Conservation (phyloP, 2,329 filamentous ascomycete species). For the Penicillium freii region DNA sequence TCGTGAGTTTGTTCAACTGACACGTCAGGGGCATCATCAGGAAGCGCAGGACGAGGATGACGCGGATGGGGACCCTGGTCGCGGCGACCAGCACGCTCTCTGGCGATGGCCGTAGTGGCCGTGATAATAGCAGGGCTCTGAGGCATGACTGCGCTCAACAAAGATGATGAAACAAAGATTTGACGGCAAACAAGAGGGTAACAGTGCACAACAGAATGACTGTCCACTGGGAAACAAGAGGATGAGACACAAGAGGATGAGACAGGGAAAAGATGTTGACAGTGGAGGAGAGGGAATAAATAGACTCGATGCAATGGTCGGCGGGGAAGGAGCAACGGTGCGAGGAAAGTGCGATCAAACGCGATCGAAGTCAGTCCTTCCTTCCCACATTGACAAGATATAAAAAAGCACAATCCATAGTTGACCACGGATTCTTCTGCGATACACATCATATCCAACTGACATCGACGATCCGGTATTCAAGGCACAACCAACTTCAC, state of each 20-base stretch:
- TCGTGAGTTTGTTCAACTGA: slow-evolving; percentile 12
- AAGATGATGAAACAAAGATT: background rate
- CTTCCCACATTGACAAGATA: background rate
- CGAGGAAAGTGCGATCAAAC: background rate
- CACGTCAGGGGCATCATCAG: slow-evolving; percentile 18
- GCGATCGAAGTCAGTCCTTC: background rate
- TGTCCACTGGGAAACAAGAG: background rate
- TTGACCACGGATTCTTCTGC: background rate
- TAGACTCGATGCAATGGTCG: background rate
- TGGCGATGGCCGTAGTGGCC: slow-evolving; percentile 16
- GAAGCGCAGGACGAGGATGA: background rate
- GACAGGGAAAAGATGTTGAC: background rate
- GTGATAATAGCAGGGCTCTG: background rate
- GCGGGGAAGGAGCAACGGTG: background rate
- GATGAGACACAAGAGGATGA: background rate
- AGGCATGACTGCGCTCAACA: background rate
- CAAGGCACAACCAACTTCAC: background rate
- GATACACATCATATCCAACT: background rate
- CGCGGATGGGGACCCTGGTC: background rate
- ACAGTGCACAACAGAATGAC: background rate
- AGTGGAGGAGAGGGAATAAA: background rate
- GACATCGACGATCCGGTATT: background rate
- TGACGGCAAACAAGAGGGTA: background rate
- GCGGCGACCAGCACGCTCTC: slow-evolving; percentile 16
- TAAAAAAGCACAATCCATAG: background rate